Percentiles rank a stretch among this genome's conserved stretches.
Evolutionary conservation across 495 filamentous ascomycete species (phyloP).

Genomic region (Lophiostoma macrostomum): DNA sequence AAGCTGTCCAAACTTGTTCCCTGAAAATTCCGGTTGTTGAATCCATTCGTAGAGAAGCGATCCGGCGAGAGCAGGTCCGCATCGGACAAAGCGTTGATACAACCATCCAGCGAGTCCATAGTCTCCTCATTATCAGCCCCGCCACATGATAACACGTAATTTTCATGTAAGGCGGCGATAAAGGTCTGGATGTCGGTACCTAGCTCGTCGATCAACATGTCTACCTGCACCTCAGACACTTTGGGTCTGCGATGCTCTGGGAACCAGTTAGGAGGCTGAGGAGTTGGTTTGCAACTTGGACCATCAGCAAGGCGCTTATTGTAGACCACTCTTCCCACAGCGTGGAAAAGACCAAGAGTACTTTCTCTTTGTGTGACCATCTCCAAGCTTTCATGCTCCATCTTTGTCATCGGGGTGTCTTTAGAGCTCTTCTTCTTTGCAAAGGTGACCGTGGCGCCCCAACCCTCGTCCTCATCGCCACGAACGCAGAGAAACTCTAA

Average conservation of each 20-base stretch:
- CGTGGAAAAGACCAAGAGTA: conserved; percentile 89
- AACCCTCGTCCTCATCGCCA: conserved; percentile 60
- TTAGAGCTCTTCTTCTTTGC: conserved; percentile 58
- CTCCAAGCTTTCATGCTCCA: conserved; percentile 69
- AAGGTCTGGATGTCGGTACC: conserved; percentile 89
- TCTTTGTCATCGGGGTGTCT: conserved; percentile 58
- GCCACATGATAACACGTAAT: conserved; percentile 82
- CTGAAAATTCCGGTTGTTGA: conserved; percentile 38
- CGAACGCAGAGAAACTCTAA: conserved; percentile 87
- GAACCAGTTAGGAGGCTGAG: conserved; percentile 62
- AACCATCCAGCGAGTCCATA: conserved; percentile 66
- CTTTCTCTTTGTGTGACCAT: conserved; percentile 80
- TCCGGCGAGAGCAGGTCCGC: conserved; percentile 72
- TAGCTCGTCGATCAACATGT: conserved; percentile 78
- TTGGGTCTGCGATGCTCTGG: conserved; percentile 60
- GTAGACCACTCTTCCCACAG: conserved; percentile 90
- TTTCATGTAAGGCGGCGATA: conserved; percentile 90
- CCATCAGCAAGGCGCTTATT: conserved; percentile 69
- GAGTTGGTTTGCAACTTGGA: conserved; percentile 34
- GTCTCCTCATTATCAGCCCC: conserved; percentile 56
- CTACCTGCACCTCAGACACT: conserved; percentile 65
- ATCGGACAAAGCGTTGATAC: conserved; percentile 81
- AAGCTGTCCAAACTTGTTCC: conserved; percentile 64
- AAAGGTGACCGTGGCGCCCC: conserved; percentile 65
- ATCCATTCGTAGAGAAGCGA: conserved; percentile 45